These are phyloP conservation scores for Amanita phalloides DNA, from an alignment of 768 basidiomycete genomes.

Conservation along the genomic window DNA sequence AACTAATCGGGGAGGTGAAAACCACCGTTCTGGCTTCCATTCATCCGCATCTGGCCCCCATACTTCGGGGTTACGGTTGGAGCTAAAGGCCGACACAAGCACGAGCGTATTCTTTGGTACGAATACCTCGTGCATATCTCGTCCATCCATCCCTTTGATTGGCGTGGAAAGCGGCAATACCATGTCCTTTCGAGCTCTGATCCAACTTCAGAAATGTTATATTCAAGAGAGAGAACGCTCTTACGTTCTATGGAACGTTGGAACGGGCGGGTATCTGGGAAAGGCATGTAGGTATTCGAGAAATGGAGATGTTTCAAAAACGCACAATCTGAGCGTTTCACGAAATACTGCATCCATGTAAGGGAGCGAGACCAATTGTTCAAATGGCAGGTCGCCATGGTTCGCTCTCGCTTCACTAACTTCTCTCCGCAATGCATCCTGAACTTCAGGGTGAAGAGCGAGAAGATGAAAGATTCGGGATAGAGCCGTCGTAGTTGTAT, in stretches of 20 bases:
- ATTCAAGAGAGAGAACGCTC: not conserved
- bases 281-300: not conserved
- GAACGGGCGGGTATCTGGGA: not conserved
- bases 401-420: constrained; percentile 10
- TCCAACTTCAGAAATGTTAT: not conserved
- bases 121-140: constrained; percentile 11
- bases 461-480: constrained; percentile 1
- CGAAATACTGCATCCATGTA: constrained; percentile 17
- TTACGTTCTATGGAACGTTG: not conserved
- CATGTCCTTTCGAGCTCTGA: constrained; percentile 8
- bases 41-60: constrained; percentile 23
- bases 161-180: constrained; percentile 16
- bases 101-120: constrained; percentile 14
- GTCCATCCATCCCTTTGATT: constrained; percentile 13
- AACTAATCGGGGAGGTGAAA: constrained; percentile 7
- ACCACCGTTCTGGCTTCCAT: constrained; percentile 26
- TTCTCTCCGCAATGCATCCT: constrained; percentile 8
- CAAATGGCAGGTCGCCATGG: constrained; percentile 10
- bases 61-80: constrained; percentile 16
- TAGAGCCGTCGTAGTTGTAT: not conserved
- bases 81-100: constrained; percentile 12
- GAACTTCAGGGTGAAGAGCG: constrained; percentile 11
- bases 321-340: constrained; percentile 15
- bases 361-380: constrained; percentile 13
- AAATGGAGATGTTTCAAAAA: constrained; percentile 6